A percentile compares a stretch with the other conserved stretches of the same genome.
phyloP scores from a whole-genome alignment of 2,329 filamentous ascomycete genomes.

The Colletotrichum brevisporum region DNA sequence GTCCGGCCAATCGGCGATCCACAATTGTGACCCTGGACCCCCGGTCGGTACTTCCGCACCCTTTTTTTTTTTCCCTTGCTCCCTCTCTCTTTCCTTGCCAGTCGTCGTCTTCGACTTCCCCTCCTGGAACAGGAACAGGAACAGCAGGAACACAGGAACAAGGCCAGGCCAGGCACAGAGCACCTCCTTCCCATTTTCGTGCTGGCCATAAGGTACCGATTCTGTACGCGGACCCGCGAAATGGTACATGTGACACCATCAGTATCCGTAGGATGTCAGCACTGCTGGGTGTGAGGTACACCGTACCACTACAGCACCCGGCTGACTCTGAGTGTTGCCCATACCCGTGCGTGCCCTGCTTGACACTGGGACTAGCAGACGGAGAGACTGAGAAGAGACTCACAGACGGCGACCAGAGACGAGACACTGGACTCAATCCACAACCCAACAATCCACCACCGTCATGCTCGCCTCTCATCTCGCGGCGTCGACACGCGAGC shows the following conservation, averaged over 20 bases:
- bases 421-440: no score
- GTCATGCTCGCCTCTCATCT: conserved; percentile 5
- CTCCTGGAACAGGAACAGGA: conserved; percentile 20
- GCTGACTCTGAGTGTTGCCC: no score
- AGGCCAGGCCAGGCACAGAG: conserved; percentile 12
- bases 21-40: conserved; percentile 15
- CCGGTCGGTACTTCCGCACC: conserved; percentile 28
- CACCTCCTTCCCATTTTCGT: conserved; percentile 9
- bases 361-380: no score
- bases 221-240: no score
- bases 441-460: no score
- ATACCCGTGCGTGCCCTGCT: no score
- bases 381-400: no score
- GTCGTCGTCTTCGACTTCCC: conserved; percentile 4
- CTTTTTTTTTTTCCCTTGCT: background rate
- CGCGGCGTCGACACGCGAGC: conserved; percentile 1
- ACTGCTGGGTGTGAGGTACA: no score
- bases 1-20: conserved; percentile 38
- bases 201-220: background rate
- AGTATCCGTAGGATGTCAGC: no score
- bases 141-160: conserved; percentile 9
- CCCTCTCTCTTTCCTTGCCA: background rate
- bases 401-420: no score
- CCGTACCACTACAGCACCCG: no score
- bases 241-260: no score